A percentile compares a stretch with the other conserved stretches of the same genome.
Evolutionary conservation across 768 basidiomycete genomes (phyloP).

Genomic region (Kwoniella sp.): DNA sequence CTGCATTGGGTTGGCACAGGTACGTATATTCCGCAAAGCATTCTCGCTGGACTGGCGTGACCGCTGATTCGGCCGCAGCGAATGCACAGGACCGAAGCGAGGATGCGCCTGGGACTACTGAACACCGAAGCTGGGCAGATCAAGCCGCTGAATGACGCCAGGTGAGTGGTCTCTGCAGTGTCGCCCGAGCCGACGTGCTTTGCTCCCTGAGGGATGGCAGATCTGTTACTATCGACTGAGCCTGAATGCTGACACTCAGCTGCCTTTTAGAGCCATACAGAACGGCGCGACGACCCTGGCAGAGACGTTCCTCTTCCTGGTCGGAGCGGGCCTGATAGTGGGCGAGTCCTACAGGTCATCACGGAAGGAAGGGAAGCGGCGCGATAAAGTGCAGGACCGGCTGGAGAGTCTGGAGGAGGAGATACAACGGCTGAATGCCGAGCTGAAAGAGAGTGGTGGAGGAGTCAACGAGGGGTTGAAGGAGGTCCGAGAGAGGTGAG

Average conservation of each 20-base stretch:
- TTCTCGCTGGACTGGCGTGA: neutral
- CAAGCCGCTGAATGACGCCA: constrained; percentile 48
- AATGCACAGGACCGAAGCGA: constrained; percentile 48
- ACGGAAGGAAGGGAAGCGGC: constrained; percentile 39
- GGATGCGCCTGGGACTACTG: constrained; percentile 43
- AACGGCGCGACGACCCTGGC: constrained; percentile 49
- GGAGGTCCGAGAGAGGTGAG: constrained; percentile 34
- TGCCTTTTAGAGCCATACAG: constrained; percentile 49
- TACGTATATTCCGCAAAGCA: neutral
- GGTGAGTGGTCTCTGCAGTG: too few species aligned
- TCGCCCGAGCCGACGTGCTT: too few species aligned
- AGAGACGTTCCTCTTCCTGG: constrained; percentile 47
- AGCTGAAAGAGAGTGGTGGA: constrained; percentile 13
- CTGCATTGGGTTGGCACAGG: constrained; percentile 49
- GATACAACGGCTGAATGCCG: constrained; percentile 13
- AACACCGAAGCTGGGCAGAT: constrained; percentile 45
- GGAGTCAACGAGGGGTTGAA: constrained; percentile 10
- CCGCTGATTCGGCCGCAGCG: constrained; percentile 25
- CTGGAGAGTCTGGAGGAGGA: constrained; percentile 37
- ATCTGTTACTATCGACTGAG: too few species aligned
- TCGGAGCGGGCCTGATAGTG: constrained; percentile 42
- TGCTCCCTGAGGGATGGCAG: too few species aligned
- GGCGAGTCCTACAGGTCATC: constrained; percentile 42
- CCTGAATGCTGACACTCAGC: too few species aligned
- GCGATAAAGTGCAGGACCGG: constrained; percentile 39